Conservation (phyloP, 2,329 filamentous ascomycete genomes). For the Ophiostoma sp. region DNA sequence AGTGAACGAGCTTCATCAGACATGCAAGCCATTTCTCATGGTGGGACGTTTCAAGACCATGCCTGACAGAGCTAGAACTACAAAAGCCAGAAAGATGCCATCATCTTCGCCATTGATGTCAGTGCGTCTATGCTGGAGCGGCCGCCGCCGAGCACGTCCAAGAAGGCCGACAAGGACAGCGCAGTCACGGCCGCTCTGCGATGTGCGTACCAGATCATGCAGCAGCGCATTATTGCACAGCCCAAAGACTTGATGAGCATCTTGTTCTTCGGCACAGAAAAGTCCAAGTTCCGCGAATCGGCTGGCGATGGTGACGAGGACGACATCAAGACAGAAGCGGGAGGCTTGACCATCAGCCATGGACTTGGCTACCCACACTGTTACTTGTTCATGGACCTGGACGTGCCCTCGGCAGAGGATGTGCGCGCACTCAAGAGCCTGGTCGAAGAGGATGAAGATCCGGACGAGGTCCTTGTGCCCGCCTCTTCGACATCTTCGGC, state of each 20-base stretch:
- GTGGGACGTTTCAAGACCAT: not conserved
- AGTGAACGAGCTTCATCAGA: constrained; percentile 11
- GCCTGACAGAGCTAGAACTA: constrained; percentile 43
- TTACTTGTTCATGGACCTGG: constrained; percentile 83
- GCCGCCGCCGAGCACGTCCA: constrained; percentile 64
- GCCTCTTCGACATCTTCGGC: constrained; percentile 41
- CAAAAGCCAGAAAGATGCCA: constrained; percentile 90
- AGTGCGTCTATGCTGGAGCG: constrained; percentile 76
- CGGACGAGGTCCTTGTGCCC: constrained; percentile 62
- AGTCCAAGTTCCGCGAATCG: constrained; percentile 64
- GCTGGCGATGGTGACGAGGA: constrained; percentile 7
- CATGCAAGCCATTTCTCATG: too few relatives aligned
- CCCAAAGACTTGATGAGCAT: constrained; percentile 97
- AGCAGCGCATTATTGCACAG: constrained; percentile 95
- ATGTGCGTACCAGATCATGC: constrained; percentile 92
- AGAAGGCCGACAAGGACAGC: constrained; percentile 72
- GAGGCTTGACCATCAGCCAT: constrained; percentile 16
- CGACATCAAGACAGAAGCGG: constrained; percentile 27
- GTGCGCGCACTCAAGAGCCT: constrained; percentile 73
- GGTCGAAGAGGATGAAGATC: constrained; percentile 67
- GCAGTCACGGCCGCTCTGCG: constrained; percentile 80
- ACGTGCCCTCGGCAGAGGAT: constrained; percentile 79
- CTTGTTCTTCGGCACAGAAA: constrained; percentile 80
- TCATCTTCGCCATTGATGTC: constrained; percentile 92
- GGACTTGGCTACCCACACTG: constrained; percentile 77